Percentiles rank a stretch among this genome's conserved stretches.
Conservation (phyloP, 805 yeast genomes). For the Saccharomycopsis sp. region DNA sequence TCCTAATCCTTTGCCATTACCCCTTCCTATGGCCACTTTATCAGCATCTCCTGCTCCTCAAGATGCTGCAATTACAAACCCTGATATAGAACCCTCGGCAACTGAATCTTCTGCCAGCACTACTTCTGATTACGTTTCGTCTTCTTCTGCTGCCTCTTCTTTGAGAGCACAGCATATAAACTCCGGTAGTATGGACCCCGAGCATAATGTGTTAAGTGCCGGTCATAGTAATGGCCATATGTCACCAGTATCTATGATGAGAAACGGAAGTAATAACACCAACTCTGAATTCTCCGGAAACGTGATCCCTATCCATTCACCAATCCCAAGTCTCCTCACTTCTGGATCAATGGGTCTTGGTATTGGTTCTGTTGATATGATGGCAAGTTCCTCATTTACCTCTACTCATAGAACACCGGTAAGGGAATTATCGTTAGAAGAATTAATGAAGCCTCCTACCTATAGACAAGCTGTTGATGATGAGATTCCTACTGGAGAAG, state of each 20-base stretch:
- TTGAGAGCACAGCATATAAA: not conserved
- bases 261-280: no score
- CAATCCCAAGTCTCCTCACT: not conserved
- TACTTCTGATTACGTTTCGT: no score
- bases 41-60: not conserved
- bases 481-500: slow-evolving; percentile 38
- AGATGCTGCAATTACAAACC: not conserved
- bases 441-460: slow-evolving; percentile 69
- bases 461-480: slow-evolving; percentile 70
- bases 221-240: no score
- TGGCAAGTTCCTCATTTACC: slow-evolving; percentile 18
- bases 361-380: not conserved
- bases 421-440: slow-evolving; percentile 10
- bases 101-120: not conserved
- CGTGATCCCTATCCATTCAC: not conserved
- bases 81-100: no score
- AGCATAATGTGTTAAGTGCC: not conserved
- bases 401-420: slow-evolving; percentile 25
- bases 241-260: no score
- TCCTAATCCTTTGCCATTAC: slow-evolving; percentile 25
- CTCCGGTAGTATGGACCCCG: not conserved
- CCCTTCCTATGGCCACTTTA: not conserved
- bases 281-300: no score
- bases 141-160: not conserved
- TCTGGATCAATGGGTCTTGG: not conserved